Evolutionary conservation across 208 protist genomes (phyloP), one percentile per base, ranked within the genome.

Genomic region (Trypanosoma caninum): DNA sequence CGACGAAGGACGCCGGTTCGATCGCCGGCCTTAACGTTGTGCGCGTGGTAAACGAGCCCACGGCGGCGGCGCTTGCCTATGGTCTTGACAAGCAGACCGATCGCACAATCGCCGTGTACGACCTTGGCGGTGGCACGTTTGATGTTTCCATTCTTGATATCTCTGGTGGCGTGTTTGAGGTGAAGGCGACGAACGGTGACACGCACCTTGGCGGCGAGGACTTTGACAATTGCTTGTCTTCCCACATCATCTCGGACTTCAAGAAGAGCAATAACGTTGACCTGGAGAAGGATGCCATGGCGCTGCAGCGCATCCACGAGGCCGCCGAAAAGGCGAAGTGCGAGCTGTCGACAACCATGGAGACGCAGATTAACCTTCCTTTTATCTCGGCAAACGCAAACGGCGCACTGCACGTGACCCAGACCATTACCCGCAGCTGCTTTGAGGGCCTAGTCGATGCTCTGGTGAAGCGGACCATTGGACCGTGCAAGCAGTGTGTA

Each of bases 31-130:
- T 97, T 10, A 94, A 99, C 38, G 97, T 99, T 25, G 68, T 99
- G 50, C 94, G 99, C 76, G 99, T 99, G 82, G 99, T 99, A 80
- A 99, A 99, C 92, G 99, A 99, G 87, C 98, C 99, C 30, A 99
- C 99, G 27, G 98, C 98, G 1, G 98, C 98, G 25, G 98, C 99
- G 52, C 95, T 99, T 67, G 98, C 99, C 2, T 99, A 99, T 78
- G 98, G 98, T 63, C 91, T 99, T 52, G 97, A 98, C 74, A 98
- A 98, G 63, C 85, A 90, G 60, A 72, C 86, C n/a, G 94, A 98
- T n/a, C n/a, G n/a, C n/a, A n/a, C n/a, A n/a, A n/a, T n/a, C n/a
- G n/a, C n/a, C n/a, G n/a, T n/a, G n/a, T n/a, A n/a, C n/a, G n/a
- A n/a, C n/a, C n/a, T n/a, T n/a, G n/a, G n/a, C 23, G 82, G 59